These are phyloP conservation scores for Vaucheria bursata DNA, from an alignment of 352 stramenopile genomes.

Conservation along the genomic window DNA sequence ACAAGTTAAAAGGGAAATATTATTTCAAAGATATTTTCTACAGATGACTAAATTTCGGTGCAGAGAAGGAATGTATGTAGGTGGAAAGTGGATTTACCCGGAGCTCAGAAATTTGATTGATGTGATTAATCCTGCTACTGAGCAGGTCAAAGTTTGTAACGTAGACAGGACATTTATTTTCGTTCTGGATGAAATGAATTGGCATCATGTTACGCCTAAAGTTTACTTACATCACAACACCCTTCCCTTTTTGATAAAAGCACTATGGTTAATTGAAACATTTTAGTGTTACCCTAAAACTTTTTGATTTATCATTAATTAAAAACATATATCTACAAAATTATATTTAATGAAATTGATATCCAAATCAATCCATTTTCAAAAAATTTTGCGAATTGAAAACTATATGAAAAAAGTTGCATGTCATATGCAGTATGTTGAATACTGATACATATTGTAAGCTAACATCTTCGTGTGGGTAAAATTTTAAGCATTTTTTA, in stretches of 20 bases:
- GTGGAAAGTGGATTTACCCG: too few species aligned
- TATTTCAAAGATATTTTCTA: too few species aligned
- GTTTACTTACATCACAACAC: not conserved
- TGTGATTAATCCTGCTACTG: not conserved
- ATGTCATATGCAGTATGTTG: too few species aligned
- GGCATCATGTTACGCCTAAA: not conserved
- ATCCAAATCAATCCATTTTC: too few species aligned
- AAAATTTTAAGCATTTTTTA: not conserved
- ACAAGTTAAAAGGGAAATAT: too few species aligned
- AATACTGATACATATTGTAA: not conserved
- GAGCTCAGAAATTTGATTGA: too few species aligned
- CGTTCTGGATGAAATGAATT: not conserved
- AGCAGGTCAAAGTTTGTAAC: not conserved
- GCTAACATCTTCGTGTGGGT: not conserved
- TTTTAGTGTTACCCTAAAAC: not conserved
- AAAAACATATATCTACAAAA: not conserved
- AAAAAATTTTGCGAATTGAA: too few species aligned
- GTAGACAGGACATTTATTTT: not conserved
- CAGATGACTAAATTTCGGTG: too few species aligned
- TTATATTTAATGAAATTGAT: too few species aligned
- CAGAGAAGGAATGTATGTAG: too few species aligned
- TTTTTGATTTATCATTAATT: not conserved
- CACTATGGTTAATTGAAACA: not conserved
- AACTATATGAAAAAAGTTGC: too few species aligned
- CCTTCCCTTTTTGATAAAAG: not conserved